Evolutionary conservation across 2,329 filamentous ascomycete species (phyloP), one percentile per base, ranked within the genome.

Genomic region (Aaosphaeria pasadenensis): DNA sequence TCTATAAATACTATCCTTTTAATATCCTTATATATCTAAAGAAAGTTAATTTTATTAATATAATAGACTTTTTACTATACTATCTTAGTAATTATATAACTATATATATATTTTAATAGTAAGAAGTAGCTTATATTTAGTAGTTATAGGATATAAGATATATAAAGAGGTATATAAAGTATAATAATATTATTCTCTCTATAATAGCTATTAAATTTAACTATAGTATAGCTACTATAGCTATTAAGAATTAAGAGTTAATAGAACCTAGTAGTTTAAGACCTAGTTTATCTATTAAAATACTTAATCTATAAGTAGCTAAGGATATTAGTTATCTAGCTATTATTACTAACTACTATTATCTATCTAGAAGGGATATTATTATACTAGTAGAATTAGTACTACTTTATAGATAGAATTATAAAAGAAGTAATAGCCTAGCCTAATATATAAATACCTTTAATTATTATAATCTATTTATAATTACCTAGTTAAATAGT

Each of bases 241-340:
- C 44, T 35, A 42, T 46, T 28, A 30, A 74, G 48, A 44, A 74
- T 59, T 6, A 74, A 53, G 3, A 73, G 54, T 17, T 58, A 49
- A 58, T 69, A 65, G 45, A 6, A 32, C 11, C 69, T 57, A 33
- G 52, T 56, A 46, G 38, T 54, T 33, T 48, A 51, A 28, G 30
- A 32, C 43, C 46, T 58, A 50, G 51, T 67, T 49, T 65, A 52
- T 44, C 55, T 53, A 46, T 71, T 53, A 56, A 71, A 71, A 52
- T 70, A 47, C 57, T 66, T 29, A 30, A 71, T 50, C 68, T 52
- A 72, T 33, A 53, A 32, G 17, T 72, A 44, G 13, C 61, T 56
- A 44, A 62, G 59, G 47, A 64, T 36, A 58, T 71, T 60, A 47
- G 51, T 62, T 24, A 60, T 70, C 61, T 45, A 72, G 36, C 64